These are phyloP conservation scores for Trametes punicea DNA, from an alignment of 768 basidiomycete species.

Conservation along the genomic window DNA sequence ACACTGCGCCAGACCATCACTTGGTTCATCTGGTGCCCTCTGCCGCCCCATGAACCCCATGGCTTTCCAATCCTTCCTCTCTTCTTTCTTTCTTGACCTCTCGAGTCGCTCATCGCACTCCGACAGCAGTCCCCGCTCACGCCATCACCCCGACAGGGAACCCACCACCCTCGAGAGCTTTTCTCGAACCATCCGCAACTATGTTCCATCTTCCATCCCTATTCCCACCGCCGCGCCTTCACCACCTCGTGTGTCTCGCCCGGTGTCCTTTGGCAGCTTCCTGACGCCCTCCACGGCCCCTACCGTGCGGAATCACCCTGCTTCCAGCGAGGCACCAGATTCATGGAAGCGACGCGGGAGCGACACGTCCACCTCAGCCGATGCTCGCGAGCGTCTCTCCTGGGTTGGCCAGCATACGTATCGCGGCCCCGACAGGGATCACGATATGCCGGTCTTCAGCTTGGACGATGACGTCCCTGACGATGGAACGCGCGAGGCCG, in stretches of 20 bases:
- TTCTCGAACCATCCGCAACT: conserved; percentile 51
- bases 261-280: conserved; percentile 46
- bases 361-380: conserved; percentile 7
- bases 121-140: conserved; percentile 4
- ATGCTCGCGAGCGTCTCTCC: not conserved
- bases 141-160: conserved; percentile 32
- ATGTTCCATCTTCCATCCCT: conserved; percentile 51
- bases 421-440: conserved; percentile 1
- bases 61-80: not conserved
- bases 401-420: not conserved
- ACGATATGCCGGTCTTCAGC: conserved; percentile 22
- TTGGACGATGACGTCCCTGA: conserved; percentile 28
- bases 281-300: conserved; percentile 29
- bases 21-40: not conserved
- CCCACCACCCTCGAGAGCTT: conserved; percentile 49
- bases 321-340: not conserved
- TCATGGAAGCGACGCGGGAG: conserved; percentile 21
- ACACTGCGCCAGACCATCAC: not conserved
- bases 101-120: not conserved
- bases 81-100: not conserved
- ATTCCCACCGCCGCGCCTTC: conserved; percentile 47
- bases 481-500: conserved; percentile 11
- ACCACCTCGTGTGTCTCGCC: conserved; percentile 48
- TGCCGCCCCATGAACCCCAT: not conserved
- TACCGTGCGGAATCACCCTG: not conserved